Conservation (phyloP, 2,329 filamentous ascomycete species). For the Fusarium bulbicola region DNA sequence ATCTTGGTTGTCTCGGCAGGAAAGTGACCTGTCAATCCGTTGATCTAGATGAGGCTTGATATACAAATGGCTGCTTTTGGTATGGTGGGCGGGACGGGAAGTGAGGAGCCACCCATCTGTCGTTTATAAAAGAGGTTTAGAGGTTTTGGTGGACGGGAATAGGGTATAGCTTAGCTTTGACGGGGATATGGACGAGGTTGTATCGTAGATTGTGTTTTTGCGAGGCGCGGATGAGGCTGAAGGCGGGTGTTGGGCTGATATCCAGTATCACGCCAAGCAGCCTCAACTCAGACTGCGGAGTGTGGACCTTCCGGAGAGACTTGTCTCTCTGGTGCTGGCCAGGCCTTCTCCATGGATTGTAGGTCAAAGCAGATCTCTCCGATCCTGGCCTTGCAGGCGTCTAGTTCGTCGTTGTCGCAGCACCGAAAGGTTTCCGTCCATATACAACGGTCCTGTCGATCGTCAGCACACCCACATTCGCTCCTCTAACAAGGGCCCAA, state of each 20-base stretch:
- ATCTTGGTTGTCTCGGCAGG: not conserved
- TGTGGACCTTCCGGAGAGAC: no score
- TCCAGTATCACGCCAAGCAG: not conserved
- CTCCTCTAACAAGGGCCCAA: not conserved
- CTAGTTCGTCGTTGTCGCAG: not conserved
- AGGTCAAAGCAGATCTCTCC: not conserved
- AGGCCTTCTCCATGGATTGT: not conserved
- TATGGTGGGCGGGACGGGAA: not conserved
- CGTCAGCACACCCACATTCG: not conserved
- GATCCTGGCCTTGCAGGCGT: not conserved
- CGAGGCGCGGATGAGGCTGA: not conserved
- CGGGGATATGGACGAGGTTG: not conserved
- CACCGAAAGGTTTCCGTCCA: constrained; percentile 22
- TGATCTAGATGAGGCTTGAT: not conserved
- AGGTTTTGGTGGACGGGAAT: no score
- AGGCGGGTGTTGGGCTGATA: not conserved
- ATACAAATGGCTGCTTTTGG: not conserved
- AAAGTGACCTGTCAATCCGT: not conserved
- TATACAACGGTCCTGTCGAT: constrained; percentile 29
- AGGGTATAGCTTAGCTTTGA: not conserved
- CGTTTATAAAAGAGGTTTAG: not conserved
- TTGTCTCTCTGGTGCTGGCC: not conserved
- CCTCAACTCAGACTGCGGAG: not conserved
- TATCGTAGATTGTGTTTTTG: not conserved
- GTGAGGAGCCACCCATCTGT: not conserved